A percentile compares a stretch with the other conserved stretches of the same genome.
Conservation (phyloP, 305 asterid species). For the Andrographis paniculata region DNA sequence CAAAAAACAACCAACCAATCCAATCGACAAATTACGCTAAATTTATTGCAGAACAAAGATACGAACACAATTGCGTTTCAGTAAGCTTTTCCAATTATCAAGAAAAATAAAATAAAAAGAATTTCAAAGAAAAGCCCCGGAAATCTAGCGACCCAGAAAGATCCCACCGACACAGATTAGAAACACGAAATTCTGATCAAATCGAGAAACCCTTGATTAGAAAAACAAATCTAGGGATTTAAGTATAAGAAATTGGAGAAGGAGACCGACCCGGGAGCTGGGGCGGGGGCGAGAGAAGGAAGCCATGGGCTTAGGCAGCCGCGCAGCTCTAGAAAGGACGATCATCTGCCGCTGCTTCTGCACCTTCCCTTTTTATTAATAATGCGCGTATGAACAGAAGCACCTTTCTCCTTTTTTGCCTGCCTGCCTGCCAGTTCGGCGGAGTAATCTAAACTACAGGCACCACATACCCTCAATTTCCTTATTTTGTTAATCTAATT, state of each 20-base stretch:
- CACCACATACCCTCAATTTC: no score
- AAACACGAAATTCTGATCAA: no score
- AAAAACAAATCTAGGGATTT: not conserved
- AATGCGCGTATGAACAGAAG: no score
- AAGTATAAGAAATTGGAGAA: not conserved
- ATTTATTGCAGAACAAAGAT: not conserved
- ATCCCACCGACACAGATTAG: no score
- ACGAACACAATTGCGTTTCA: not conserved
- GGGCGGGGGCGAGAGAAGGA: constrained; percentile 70
- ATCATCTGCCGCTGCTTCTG: no score
- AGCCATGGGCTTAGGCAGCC: constrained; percentile 62
- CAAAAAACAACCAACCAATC: not conserved
- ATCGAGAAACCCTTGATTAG: not conserved
- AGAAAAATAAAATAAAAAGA: no score
- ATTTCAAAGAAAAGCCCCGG: not conserved
- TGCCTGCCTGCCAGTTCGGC: no score
- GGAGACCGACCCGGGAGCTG: constrained; percentile 3
- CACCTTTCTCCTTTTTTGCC: no score
- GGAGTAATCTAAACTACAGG: no score
- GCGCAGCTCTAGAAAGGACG: constrained; percentile 34
- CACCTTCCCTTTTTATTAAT: no score
- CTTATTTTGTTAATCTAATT: no score
- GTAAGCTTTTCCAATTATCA: not conserved
- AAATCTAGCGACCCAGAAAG: not conserved
- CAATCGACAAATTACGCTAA: not conserved